Evolutionary conservation across 148 eudicot genomes (phyloP).

Genomic region (Oxyria digyna): DNA sequence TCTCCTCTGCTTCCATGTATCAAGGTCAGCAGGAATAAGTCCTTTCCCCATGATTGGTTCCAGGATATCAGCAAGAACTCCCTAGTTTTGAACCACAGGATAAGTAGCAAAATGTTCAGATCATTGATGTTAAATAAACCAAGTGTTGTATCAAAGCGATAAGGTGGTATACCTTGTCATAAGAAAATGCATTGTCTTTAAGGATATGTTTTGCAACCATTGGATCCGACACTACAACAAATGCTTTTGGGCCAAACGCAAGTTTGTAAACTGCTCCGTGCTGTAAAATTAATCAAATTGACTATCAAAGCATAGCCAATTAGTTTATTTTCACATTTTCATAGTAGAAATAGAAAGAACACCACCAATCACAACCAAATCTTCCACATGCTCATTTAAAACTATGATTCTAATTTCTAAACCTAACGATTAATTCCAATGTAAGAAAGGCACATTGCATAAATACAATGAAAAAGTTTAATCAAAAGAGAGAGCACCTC

Average conservation of each 20-base stretch:
- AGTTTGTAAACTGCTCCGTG: constrained; percentile 97
- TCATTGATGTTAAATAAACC: neutral
- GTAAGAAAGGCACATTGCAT: constrained; percentile 2
- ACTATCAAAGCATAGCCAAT: neutral
- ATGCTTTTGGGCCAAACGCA: constrained; percentile 99
- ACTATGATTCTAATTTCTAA: neutral
- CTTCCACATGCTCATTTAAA: neutral
- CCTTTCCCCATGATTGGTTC: constrained; percentile 99
- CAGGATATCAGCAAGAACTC: constrained; percentile 96
- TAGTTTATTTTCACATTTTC: neutral
- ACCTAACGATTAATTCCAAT: neutral
- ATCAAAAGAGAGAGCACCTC: constrained; percentile 35
- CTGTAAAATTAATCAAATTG: constrained; percentile 27
- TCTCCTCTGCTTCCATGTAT: constrained; percentile 96
- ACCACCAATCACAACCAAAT: neutral
- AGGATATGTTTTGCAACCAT: constrained; percentile 81
- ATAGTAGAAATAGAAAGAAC: neutral
- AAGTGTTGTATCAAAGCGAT: neutral
- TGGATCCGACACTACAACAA: constrained; percentile 96
- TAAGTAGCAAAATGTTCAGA: neutral
- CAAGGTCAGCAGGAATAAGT: constrained; percentile 93
- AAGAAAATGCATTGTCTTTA: constrained; percentile 91
- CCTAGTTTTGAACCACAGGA: constrained; percentile 24
- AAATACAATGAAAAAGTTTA: neutral
- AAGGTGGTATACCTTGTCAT: constrained; percentile 67